These are phyloP conservation scores for Suhomyces choctaworum DNA, from an alignment of 1,139 yeast species.

Conservation along the genomic window DNA sequence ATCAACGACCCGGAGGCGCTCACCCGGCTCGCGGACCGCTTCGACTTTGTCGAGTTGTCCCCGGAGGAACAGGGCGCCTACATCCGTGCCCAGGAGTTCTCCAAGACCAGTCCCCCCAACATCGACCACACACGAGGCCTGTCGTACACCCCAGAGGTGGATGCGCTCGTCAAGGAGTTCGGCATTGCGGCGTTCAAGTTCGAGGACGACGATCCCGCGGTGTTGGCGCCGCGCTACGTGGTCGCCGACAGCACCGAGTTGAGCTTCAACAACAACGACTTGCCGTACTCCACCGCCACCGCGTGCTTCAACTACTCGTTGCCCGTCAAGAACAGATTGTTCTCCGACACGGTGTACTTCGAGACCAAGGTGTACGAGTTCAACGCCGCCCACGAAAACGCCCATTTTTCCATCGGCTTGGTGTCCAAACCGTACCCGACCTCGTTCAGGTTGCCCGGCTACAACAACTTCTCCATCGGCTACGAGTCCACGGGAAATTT, in stretches of 20 bases:
- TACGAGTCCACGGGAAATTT: slow-evolving; percentile 85
- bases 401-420: slow-evolving; percentile 70
- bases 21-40: slow-evolving; percentile 37
- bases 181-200: slow-evolving; percentile 47
- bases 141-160: slow-evolving; percentile 33
- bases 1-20: slow-evolving; percentile 46
- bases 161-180: slow-evolving; percentile 32
- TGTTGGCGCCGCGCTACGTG: slow-evolving; percentile 35
- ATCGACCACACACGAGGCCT: slow-evolving; percentile 35
- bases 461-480: slow-evolving; percentile 77
- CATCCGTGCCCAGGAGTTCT: slow-evolving; percentile 37
- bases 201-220: slow-evolving; percentile 34
- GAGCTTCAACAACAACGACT: slow-evolving; percentile 45
- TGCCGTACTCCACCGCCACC: slow-evolving; percentile 48
- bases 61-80: slow-evolving; percentile 48
- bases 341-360: slow-evolving; percentile 66
- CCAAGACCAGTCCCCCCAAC: slow-evolving; percentile 34
- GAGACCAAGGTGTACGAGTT: slow-evolving; percentile 66
- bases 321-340: slow-evolving; percentile 55
- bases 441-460: slow-evolving; percentile 83
- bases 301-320: slow-evolving; percentile 59
- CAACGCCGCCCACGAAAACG: slow-evolving; percentile 39
- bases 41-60: slow-evolving; percentile 37
- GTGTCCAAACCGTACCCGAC: slow-evolving; percentile 85
- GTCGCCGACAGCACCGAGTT: slow-evolving; percentile 69